Evolutionary conservation across 108 stramenopile species (phyloP).

Genomic region (Stephanodiscus minutulus): DNA sequence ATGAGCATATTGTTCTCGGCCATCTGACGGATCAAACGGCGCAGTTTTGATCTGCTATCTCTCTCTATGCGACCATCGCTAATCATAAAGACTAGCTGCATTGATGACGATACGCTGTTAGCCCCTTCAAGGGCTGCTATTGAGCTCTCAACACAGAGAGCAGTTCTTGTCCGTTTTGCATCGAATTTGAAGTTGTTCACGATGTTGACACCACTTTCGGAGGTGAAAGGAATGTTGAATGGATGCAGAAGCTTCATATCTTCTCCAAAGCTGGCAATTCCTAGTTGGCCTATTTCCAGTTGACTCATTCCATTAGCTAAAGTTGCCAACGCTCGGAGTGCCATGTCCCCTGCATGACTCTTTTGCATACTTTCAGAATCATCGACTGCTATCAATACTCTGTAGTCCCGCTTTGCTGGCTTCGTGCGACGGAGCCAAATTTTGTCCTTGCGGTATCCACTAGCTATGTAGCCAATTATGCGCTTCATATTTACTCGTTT

Average conservation of each 20-base stretch:
- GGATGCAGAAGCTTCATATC: constrained; percentile 90
- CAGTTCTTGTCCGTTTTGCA: constrained; percentile 88
- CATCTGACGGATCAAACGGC: constrained; percentile 90
- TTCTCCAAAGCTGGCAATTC: constrained; percentile 92
- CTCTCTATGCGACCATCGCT: constrained; percentile 96
- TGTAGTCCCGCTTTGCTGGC: constrained; percentile 96
- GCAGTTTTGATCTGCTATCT: constrained; percentile 82
- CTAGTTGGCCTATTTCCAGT: constrained; percentile 95
- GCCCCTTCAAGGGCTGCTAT: constrained; percentile 69
- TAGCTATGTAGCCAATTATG: constrained; percentile 98
- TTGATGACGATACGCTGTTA: constrained; percentile 62
- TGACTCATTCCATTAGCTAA: constrained; percentile 91
- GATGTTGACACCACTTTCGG: constrained; percentile 84
- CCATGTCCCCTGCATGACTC: constrained; percentile 90
- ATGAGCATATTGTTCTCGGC: constrained; percentile 88
- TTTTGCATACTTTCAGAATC: constrained; percentile 97
- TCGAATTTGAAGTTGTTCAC: constrained; percentile 86
- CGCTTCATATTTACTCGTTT: constrained; percentile 99
- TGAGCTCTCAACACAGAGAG: constrained; percentile 86
- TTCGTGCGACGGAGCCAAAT: constrained; percentile 99
- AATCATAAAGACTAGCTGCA: constrained; percentile 94
- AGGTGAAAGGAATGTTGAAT: constrained; percentile 88
- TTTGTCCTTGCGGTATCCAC: constrained; percentile 97
- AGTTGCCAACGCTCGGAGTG: constrained; percentile 89
- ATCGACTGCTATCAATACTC: constrained; percentile 95